Percentiles rank a stretch among this genome's conserved stretches.
These are phyloP conservation scores for Uncinocarpus reesii DNA, from an alignment of 2,329 filamentous ascomycete genomes.

Conservation along the genomic window DNA sequence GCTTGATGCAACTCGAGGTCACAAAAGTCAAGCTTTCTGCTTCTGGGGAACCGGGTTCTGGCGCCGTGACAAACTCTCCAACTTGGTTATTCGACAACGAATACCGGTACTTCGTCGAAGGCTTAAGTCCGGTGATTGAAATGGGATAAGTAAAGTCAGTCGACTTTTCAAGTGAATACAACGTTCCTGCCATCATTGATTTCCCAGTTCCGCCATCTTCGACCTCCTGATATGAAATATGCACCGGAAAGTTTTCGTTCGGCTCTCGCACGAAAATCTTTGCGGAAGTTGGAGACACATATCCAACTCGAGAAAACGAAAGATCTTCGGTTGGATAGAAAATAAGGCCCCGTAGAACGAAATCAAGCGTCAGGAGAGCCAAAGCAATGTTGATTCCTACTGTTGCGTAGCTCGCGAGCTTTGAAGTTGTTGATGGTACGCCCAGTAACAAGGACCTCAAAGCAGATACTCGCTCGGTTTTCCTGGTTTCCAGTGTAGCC, in stretches of 20 bases:
- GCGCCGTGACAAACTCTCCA: slow-evolving; percentile 70
- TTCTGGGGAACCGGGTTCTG: slow-evolving; percentile 53
- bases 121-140: slow-evolving; percentile 54
- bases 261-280: slow-evolving; percentile 80
- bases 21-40: slow-evolving; percentile 76
- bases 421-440: slow-evolving; percentile 60
- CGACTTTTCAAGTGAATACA: slow-evolving; percentile 57
- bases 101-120: slow-evolving; percentile 73
- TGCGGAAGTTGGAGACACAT: slow-evolving; percentile 69
- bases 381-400: slow-evolving; percentile 62
- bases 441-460: slow-evolving; percentile 64
- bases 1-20: slow-evolving; percentile 85
- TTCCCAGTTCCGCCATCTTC: slow-evolving; percentile 25
- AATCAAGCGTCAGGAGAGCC: slow-evolving; percentile 61
- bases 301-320: slow-evolving; percentile 77
- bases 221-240: slow-evolving; percentile 48
- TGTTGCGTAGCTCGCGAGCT: slow-evolving; percentile 55
- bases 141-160: slow-evolving; percentile 75
- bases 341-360: slow-evolving; percentile 62
- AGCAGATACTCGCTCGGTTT: slow-evolving; percentile 22
- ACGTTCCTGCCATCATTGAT: slow-evolving; percentile 57
- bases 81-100: slow-evolving; percentile 75
- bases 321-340: slow-evolving; percentile 63
- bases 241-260: slow-evolving; percentile 66
- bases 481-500: not conserved